Base-by-base conservation (phyloP, 352 stramenopile species). In the Plasmopara halstedii region DNA sequence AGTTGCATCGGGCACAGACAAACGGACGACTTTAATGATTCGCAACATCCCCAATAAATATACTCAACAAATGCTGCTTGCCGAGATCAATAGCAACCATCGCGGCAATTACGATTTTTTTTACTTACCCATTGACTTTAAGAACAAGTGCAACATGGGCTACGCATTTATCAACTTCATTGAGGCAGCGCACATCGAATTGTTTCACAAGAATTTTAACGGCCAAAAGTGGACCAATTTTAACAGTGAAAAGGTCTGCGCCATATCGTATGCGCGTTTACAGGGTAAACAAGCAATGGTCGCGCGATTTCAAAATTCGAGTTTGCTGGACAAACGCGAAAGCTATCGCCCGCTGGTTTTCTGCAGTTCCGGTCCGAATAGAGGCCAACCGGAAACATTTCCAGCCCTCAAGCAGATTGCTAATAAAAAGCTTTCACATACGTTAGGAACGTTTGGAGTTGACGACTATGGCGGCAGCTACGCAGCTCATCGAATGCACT, bases 41-140 rank as follows among this genome's bases (percentile, higher is more conserved):
- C 87, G 96, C 51, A 99, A 99, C 67, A 99, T 99, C 41, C 97
- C 97, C 8, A 99, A 99, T 88, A 99, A 99, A 75, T 99, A 99
- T 68, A 98, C 96, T 5, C 96, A 99, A 62, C 76, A 98, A 53
- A 99, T 99, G 94, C 69, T 99, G 11, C 69, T 99, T 8, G 49
- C 86, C 2, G 96, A 99, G 83, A 98, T 99, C 61, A 95, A 98
- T 46, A 74, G 78, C 33, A 85, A 84, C 31, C 79, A 94, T 53
- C 78, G 94, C 45, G 95, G 95, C 17, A 85, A 93, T 34, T 96
- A 95, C 53, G 94, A 98, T 63, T 99, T 99, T 55, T 99, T 99
- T 66, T 99, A 99, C 70, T 72, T 99, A 37, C 97, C 97, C 17
- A 99, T 99, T 54, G 97, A 99, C 73, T 99, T 99, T 71, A 99